Conservation (phyloP, 495 filamentous ascomycete genomes). For the Trichoderma parareesei region DNA sequence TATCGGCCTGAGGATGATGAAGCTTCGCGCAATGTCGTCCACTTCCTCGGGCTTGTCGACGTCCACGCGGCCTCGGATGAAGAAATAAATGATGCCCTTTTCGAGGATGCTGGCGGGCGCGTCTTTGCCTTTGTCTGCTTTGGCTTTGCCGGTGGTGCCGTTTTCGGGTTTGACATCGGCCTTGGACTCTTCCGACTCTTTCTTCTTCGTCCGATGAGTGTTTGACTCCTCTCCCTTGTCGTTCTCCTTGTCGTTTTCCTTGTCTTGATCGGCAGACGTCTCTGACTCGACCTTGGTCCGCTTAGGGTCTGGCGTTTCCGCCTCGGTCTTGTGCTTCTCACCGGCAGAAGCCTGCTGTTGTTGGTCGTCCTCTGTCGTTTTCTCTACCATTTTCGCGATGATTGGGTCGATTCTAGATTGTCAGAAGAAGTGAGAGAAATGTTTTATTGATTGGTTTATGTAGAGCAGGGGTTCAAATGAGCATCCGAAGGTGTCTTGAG, state of each 20-base stretch:
- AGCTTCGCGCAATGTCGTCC: constrained; percentile 68
- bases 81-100: constrained; percentile 93
- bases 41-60: constrained; percentile 63
- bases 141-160: not conserved
- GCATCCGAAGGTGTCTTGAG: not conserved
- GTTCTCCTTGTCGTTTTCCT: not conserved
- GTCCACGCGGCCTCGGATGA: constrained; percentile 69
- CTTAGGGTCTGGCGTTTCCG: not conserved
- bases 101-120: constrained; percentile 73
- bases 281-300: not conserved
- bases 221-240: not conserved
- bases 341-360: not conserved
- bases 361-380: not conserved
- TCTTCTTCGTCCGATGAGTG: not conserved
- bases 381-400: not conserved
- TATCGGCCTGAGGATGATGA: constrained; percentile 74
- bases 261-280: no score
- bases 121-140: constrained; percentile 6
- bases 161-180: not conserved
- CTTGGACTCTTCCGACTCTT: not conserved
- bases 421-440: not conserved
- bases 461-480: not conserved
- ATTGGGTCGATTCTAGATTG: not conserved
- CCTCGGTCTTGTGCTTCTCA: constrained; percentile 2
- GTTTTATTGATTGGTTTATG: no score